Evolutionary conservation across 192 early-diverging fungal species (phyloP), one percentile per base, ranked within the genome.

Genomic region (Entomortierella lignicola): DNA sequence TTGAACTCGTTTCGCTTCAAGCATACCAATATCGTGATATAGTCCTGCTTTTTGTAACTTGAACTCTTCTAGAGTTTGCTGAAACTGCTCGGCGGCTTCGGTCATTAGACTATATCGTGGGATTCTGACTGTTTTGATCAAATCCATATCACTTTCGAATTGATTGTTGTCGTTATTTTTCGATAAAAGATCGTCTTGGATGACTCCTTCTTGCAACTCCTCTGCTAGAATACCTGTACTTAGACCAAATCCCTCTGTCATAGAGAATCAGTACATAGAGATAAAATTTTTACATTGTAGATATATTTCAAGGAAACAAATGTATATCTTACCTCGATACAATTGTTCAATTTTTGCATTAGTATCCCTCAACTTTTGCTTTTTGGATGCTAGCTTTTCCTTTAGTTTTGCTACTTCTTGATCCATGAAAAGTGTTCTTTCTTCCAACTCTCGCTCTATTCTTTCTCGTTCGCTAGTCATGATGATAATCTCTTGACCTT

Each of bases 171-270:
- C n/a, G n/a, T n/a, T n/a, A n/a, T n/a, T 42, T 11, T 32, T 31
- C 1, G 37, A 43, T 26, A 23, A 25, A 6, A 41, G 1, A 32
- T 23, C 53, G 2, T 29, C 8, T 3, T 27, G 8, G 1, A 11
- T 20, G 1, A 8, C 7, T 5, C 15, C 27, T 11, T 60, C 39
- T 7, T 2, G 30, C 8, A 17, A 1, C 18, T 47, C 30, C 26
- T 62, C 54, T n/a, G 42, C 55, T 10, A 27, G 6, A 11, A 54
- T 13, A 26, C 52, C 52, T 37, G 63, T 23, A n/a, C 55, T 65
- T 37, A 74, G 29, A 34, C 72, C 72, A 31, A 74, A 56, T 5
- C 63, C 72, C 42, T 66, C 64, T 75, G 67, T 3, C 8, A 32
- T 58, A 42, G 27, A 44, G 17, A 44, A 18, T 29, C 1, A 25